phyloP scores from a whole-genome alignment of 768 basidiomycete species.

The Leccinum arenicola region DNA sequence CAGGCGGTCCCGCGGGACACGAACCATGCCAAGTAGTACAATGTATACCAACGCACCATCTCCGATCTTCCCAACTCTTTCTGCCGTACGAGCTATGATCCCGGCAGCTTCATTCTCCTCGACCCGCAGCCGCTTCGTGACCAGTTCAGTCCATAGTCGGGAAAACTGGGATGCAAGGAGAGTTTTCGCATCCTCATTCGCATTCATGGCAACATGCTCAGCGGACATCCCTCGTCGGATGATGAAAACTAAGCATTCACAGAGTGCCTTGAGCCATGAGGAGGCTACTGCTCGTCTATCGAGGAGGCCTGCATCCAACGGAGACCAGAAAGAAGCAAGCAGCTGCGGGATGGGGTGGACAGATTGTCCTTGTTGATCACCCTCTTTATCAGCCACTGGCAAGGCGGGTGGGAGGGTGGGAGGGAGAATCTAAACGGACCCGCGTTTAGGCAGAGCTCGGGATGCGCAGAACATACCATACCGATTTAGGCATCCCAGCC shows the following conservation, averaged over 20 bases:
- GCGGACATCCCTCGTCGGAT: constrained; percentile 28
- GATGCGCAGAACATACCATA: constrained; percentile 33
- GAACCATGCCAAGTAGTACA: constrained; percentile 13
- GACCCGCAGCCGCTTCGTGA: constrained; percentile 43
- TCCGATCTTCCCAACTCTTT: constrained; percentile 38
- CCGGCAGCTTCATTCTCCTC: constrained; percentile 43
- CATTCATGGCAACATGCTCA: constrained; percentile 4
- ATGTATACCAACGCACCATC: constrained; percentile 37
- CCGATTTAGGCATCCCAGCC: constrained; percentile 72
- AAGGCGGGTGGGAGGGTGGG: constrained; percentile 11
- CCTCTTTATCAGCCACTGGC: background rate
- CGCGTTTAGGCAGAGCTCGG: background rate
- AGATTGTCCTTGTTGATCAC: background rate
- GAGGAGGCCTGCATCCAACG: constrained; percentile 47
- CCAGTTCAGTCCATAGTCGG: constrained; percentile 49
- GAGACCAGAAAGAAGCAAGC: constrained; percentile 81
- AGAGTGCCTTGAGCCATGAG: constrained; percentile 64
- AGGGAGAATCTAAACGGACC: constrained; percentile 19
- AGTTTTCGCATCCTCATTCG: constrained; percentile 2
- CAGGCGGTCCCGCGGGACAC: constrained; percentile 23
- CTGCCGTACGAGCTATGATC: constrained; percentile 46
- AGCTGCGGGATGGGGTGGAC: constrained; percentile 44
- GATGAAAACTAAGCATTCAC: constrained; percentile 70
- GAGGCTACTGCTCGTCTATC: constrained; percentile 29
- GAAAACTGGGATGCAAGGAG: constrained; percentile 47